phyloP scores from a whole-genome alignment of 495 filamentous ascomycete species.

The Extremus antarcticus region DNA sequence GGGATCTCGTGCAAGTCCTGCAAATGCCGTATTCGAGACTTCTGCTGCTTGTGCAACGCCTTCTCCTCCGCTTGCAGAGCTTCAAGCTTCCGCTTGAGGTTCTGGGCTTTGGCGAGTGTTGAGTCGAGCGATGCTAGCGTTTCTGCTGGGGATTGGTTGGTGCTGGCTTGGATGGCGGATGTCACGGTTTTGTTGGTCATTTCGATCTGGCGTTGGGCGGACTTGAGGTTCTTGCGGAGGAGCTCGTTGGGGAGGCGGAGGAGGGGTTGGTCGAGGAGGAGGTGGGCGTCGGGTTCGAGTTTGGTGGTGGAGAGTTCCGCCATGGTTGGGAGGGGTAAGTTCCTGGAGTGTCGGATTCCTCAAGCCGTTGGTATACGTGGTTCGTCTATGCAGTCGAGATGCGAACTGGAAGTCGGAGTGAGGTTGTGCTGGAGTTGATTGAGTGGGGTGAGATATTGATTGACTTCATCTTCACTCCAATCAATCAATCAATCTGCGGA shows the following conservation, averaged over 20 bases:
- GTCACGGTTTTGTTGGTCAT: slow-evolving; percentile 62
- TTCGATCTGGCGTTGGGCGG: slow-evolving; percentile 71
- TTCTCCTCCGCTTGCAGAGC: slow-evolving; percentile 66
- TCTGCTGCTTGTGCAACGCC: slow-evolving; percentile 57
- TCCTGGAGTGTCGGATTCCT: too few relatives aligned
- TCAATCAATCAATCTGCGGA: background rate
- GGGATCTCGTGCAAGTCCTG: slow-evolving; percentile 67
- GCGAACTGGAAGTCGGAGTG: too few relatives aligned
- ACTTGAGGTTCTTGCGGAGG: slow-evolving; percentile 84
- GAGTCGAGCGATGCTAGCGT: slow-evolving; percentile 59
- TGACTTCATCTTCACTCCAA: background rate
- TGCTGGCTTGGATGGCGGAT: slow-evolving; percentile 53
- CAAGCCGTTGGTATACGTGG: too few relatives aligned
- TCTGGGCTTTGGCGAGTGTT: slow-evolving; percentile 76
- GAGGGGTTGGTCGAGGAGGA: slow-evolving; percentile 82
- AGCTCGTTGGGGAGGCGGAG: slow-evolving; percentile 86
- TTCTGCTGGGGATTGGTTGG: slow-evolving; percentile 44
- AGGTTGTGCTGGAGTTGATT: too few relatives aligned
- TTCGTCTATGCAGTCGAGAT: too few relatives aligned
- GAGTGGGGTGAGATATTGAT: background rate
- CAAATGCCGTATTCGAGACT: slow-evolving; percentile 68
- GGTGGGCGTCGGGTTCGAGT: slow-evolving; percentile 62
- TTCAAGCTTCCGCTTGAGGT: slow-evolving; percentile 76
- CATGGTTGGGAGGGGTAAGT: slow-evolving; percentile 28
- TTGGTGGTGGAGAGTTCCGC: slow-evolving; percentile 45